Evolutionary conservation across 2,329 filamentous ascomycete species (phyloP), one percentile per base, ranked within the genome.

Genomic region (Colletotrichum tropicicola): DNA sequence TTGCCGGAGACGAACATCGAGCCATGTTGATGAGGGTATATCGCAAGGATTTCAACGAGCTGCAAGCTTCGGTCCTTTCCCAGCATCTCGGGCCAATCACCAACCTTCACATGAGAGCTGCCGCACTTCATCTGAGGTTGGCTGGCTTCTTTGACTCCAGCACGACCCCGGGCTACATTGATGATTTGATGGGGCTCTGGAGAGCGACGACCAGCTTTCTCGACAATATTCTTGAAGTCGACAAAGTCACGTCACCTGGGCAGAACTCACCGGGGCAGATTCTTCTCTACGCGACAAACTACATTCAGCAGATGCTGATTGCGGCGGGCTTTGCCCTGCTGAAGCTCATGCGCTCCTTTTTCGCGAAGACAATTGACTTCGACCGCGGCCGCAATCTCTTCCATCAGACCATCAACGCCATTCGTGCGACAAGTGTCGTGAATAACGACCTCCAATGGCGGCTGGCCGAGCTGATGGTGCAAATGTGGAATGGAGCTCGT

Each of bases 281-380:
- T 52, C 80, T 93, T 27, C 85, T 85, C 52, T 90, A 91, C 71
- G 86, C 89, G 25, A 90, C 87, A 68, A 93, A 91, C 74, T 94
- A 94, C 75, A 87, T 95, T 55, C 89, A 93, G 73, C 92, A 95
- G 76, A 94, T 95, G 90, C 87, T 94, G 60, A 88, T 94, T n/a
- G 92, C 92, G 2, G 91, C 90, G 5, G 89, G 90, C 4, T 94
- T 94, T 71, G 89, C 91, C 1, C 80, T 96, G 49, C 83, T 94
- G 66, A 95, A 94, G 72, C 83, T 95, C 60, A 90, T 94, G 78
- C 88, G 90, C 52, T 93, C 92, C 19, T 91, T 90, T 78, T 94
- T 94, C 70, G 85, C 90, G 41, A 86, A 86, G 69, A 88, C 89
- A n/a, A 88, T 92, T 59, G 91, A 94, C 69, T 88, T 87, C 60